Base-by-base conservation (phyloP, 768 basidiomycete genomes). In the Saitozyma podzolica region DNA sequence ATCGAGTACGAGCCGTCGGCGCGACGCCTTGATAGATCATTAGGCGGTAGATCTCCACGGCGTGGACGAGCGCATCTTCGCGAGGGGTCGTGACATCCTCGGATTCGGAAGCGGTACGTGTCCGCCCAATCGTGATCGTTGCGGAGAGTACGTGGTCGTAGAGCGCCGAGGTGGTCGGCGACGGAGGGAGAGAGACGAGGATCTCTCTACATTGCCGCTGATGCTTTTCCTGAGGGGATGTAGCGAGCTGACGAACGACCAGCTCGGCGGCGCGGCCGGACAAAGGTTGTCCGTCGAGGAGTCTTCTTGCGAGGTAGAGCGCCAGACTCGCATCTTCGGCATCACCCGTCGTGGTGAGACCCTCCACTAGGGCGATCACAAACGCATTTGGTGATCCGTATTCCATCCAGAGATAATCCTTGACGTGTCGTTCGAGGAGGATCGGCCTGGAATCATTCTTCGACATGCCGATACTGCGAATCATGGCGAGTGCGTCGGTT, bases 361-460 rank as follows among this genome's bases (percentile, higher is more conserved):
- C 69, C 16, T 58, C 51, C 0, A 65, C 55, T 9, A 75, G 45
- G 16, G 68, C 67, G n/a, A 37, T 37, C 6, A 67, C 56, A 17
- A 71, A 42, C 0, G 59, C 40, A 7, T 50, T 37, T 19, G 37
- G 29, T 20, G 29, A 39, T 8, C 47, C 48, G 20, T 62, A 55
- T 2, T 56, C 50, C 9, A 56, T 39, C 52, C 62, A 66, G 6
- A 69, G 54, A 48, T 68, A 70, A 58, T 75, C 74, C 20, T 65
- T 62, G 50, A 75, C 50, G 60, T 75, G 65, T 8, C 74, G 61
- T 47, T 71, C 67, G 9, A 75, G 60, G 39, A 75, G 58, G 40
- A 73, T 63, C 3, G 60, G 54, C 53, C 69, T 50, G 6, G 67
- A 65, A 29, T 64, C 55, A 41, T 17, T 56, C 1, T 55, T 40